A percentile compares a stretch with the other conserved stretches of the same genome.
Conservation (phyloP, 768 basidiomycete species). For the Daedaleopsis sinensis region DNA sequence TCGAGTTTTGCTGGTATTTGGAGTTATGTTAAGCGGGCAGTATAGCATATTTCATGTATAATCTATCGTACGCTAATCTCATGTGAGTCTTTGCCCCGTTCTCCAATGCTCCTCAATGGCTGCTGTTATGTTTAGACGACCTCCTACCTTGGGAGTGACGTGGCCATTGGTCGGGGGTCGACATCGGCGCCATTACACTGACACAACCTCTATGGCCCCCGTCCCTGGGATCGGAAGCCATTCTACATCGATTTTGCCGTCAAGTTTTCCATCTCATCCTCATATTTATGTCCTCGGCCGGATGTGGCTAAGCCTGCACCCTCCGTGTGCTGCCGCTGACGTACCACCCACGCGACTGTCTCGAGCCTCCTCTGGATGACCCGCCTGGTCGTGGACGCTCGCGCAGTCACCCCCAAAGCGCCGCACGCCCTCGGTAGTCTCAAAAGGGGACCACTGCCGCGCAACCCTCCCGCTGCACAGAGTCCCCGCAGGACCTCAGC, state of each 20-base stretch:
- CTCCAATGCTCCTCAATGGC: slow-evolving; percentile 10
- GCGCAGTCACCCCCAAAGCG: not conserved
- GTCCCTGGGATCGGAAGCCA: slow-evolving; percentile 18
- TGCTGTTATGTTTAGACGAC: slow-evolving; percentile 23
- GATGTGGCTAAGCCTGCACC: slow-evolving; percentile 16
- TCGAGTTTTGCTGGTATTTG: slow-evolving; percentile 90
- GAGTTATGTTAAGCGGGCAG: slow-evolving; percentile 91
- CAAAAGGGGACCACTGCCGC: not conserved
- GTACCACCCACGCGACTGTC: slow-evolving; percentile 8
- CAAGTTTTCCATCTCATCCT: slow-evolving; percentile 3
- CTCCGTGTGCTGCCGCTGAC: slow-evolving; percentile 21
- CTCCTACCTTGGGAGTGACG: slow-evolving; percentile 13
- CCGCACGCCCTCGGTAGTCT: not conserved
- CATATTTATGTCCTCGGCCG: slow-evolving; percentile 18
- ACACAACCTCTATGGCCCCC: slow-evolving; percentile 20
- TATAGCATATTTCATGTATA: slow-evolving; percentile 58
- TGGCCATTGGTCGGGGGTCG: slow-evolving; percentile 14
- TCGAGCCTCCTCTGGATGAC: slow-evolving; percentile 7
- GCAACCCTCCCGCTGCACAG: not conserved
- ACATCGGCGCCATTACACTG: slow-evolving; percentile 15
- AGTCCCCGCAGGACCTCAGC: not conserved
- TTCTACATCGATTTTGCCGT: slow-evolving; percentile 18
- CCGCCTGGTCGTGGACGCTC: slow-evolving; percentile 4
- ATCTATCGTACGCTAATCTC: slow-evolving; percentile 40
- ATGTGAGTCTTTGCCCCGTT: slow-evolving; percentile 29